Conservation (phyloP, 202 grass and related monocot genomes). For the Schoenoplectus triqueter region DNA sequence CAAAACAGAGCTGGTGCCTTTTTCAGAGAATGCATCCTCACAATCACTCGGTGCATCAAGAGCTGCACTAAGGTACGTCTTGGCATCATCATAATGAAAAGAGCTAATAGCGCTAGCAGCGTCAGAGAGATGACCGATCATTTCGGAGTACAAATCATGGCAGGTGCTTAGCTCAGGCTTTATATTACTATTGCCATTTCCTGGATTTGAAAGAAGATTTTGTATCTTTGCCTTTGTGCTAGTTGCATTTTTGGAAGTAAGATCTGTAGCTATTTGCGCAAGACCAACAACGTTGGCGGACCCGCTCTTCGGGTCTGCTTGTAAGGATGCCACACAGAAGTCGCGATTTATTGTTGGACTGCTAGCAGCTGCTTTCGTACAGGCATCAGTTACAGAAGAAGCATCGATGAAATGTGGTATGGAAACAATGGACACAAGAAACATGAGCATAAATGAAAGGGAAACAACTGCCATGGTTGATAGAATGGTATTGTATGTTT, state of each 20-base stretch:
- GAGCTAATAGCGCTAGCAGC: conserved; percentile 41
- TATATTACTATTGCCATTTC: conserved; percentile 16
- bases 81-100: conserved; percentile 45
- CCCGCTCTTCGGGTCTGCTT: conserved; percentile 34
- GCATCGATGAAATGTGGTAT: conserved; percentile 9
- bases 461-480: conserved; percentile 7
- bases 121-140: conserved; percentile 31
- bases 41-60: conserved; percentile 56
- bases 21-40: conserved; percentile 60
- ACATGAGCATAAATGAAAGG: neutral
- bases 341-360: conserved; percentile 44
- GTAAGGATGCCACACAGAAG: conserved; percentile 58
- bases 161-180: conserved; percentile 59
- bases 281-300: conserved; percentile 42
- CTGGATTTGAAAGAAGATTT: conserved; percentile 37
- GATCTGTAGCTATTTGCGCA: conserved; percentile 41
- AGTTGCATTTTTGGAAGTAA: conserved; percentile 55
- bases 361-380: conserved; percentile 50
- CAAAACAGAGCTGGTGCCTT: conserved; percentile 47
- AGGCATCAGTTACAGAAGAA: conserved; percentile 40
- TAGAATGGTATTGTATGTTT: conserved; percentile 13
- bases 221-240: conserved; percentile 52
- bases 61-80: conserved; percentile 43
- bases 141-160: conserved; percentile 43
- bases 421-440: neutral